A percentile compares a stretch with the other conserved stretches of the same genome.
These are phyloP conservation scores for Colletotrichum cuscutae DNA, from an alignment of 2,329 filamentous ascomycete genomes.

Conservation along the genomic window DNA sequence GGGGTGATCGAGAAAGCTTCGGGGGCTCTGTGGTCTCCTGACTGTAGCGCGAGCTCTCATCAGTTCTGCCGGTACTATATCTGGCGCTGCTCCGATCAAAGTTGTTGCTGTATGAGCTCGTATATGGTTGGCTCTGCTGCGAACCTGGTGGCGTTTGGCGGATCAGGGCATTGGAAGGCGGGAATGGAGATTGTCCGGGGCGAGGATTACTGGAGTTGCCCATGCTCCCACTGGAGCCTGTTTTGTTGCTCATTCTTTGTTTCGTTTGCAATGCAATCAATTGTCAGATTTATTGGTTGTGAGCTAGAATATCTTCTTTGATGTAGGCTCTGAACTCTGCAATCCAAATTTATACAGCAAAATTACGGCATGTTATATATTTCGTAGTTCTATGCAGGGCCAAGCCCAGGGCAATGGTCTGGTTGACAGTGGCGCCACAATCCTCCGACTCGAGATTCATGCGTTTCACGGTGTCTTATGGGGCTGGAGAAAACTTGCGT, in stretches of 20 bases:
- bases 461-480: conserved; percentile 19
- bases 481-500: not conserved
- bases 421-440: conserved; percentile 2
- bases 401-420: too few species aligned
- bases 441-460: not conserved
- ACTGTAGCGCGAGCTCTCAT: conserved; percentile 14
- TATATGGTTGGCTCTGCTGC: conserved; percentile 16
- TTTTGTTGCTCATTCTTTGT: conserved; percentile 20
- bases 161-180: conserved; percentile 7
- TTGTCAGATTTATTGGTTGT: too few species aligned
- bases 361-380: not conserved
- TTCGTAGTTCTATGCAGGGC: not conserved
- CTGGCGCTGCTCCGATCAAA: conserved; percentile 26
- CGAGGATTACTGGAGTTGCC: conserved; percentile 31
- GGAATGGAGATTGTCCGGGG: conserved; percentile 32
- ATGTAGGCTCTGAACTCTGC: too few species aligned
- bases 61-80: conserved; percentile 22
- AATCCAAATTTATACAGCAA: too few species aligned
- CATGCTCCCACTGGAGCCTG: not conserved
- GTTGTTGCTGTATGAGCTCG: conserved; percentile 33
- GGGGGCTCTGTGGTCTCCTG: not conserved
- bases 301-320: too few species aligned
- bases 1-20: not conserved
- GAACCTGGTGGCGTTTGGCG: not conserved
- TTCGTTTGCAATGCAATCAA: too few species aligned